Evolutionary conservation across 192 early-diverging fungal genomes (phyloP), one percentile per base, ranked within the genome.

Genomic region (Chytriomyces hyalinus): DNA sequence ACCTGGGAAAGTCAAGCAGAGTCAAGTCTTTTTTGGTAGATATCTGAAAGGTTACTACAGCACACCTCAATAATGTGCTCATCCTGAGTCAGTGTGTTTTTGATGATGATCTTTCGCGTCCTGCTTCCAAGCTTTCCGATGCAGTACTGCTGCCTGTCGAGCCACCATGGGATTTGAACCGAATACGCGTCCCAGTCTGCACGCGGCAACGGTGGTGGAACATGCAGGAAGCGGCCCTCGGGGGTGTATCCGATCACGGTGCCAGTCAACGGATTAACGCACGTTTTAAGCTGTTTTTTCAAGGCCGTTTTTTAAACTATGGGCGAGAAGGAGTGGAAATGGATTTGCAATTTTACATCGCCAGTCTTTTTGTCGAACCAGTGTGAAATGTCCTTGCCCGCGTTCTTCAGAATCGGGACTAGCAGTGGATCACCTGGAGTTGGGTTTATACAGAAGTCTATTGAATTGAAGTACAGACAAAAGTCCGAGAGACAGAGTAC

Each of bases 381-480:
- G 72, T 90, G 86, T 3, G 86, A 87, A 43, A 90, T 87, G 73
- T 90, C 89, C 64, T 80, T 82, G 4, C 89, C 89, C n/a, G 89
- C 89, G 75, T 89, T 89, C 48, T 79, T 81, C 36, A 89, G 71
- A 26, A 90, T 87, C 17, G 89, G 89, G 13, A 53, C 78, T 36
- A 87, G 62, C 11, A 86, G 75, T 6, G 87, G 83, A 60, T 85
- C 81, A 20, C 84, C 84, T 86, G 22, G 22, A 60, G 43, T 59
- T 11, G 36, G 36, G 3, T 65, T 26, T 20, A 20, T 65, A 15
- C 36, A 11, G 13, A 65, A 26, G 36, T 20, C 15, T 48, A 2
- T 11, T 49, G 43, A 20, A 20, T 68, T 13, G 13, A 48, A 48
- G 17, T 4, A 15, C 47, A 48, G 6, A 15, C n/a, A 48, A 68